Evolutionary conservation across 345 rosid species (phyloP), one percentile per base, ranked within the genome.

Genomic region (Clarkia xantiana): DNA sequence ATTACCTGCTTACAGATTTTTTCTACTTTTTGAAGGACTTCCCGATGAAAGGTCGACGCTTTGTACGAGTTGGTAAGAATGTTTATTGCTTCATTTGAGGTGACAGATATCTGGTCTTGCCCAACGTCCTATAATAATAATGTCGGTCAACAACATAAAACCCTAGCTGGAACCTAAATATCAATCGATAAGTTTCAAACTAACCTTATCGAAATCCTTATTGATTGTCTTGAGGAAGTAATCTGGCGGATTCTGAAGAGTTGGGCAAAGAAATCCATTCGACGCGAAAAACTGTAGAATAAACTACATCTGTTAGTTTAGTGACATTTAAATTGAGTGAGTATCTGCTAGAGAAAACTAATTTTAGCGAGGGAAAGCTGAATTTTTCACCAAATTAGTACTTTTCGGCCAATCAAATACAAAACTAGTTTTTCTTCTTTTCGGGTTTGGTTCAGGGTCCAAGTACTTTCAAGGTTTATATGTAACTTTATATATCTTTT

Each of bases 211-310:
- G 14, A 53, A 53, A 40, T 41, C 57, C 14, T 17, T 53, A 15
- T 40, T 40, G 2, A 41, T 44, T 11, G 58, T 44, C 11, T 44
- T 55, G n/a, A 55, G 58, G 51, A 55, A 55, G 40, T 55, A 49
- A 29, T 55, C 58, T 6, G 58, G 44, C 1, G 58, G 58, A 23
- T 44, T 55, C 40, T 44, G 49, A 14, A 29, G 50, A 9, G 23
- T 29, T 14, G 58, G 58, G 13, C 58, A 55, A 25, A 49, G 58
- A 15, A 55, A 55, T 9, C 58, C 58, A 34, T 23, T 25, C 8
- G 14, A 16, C 9, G 51, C 51, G 19, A 55, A 55, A 13, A 44
- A 55, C 58, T 55, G 42, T 13, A 22, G 6, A 52, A 8, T 7
- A 19, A n/a, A n/a, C 25, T 5, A 22, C 5, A 22, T 22, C 25